Base-by-base conservation (phyloP, 164 flowering plant species). In the Malania oleifera region DNA sequence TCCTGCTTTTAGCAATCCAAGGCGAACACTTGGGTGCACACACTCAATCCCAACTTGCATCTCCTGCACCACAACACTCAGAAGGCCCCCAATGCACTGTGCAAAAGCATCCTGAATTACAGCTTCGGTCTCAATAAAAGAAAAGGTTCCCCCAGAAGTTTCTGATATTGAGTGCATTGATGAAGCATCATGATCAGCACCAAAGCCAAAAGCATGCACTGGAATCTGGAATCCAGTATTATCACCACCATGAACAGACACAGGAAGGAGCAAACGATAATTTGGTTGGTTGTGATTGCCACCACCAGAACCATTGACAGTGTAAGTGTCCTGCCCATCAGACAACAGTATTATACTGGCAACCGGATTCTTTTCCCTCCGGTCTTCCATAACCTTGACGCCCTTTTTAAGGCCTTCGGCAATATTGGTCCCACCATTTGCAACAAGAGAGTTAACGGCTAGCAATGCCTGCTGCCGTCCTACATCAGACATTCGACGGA, bases 21-120 rank as follows among this genome's bases (percentile, higher is more conserved):
- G 56, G 19, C 38, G 29, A 24, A 80, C 25, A 38, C 47, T 29
- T n/a, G 77, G 71, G 59, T 78, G 43, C 47, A 74, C 54, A 54
- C 76, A 65, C 46, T 80, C 81, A 19, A 82, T 44, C 20, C 23
- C 68, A 19, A 82, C 73, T 24, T 68, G 79, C 49, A 80, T 61
- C 55, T 77, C 82, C 65, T 80, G 84, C 29, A 67, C 85, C 10
- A 72, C 79, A 45, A 82, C 88, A 65, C 85, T 82, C 59, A 82
- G 52, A 49, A 82, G 80, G 10, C 88, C 88, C 2, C 85, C 88
- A 51, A 82, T 82, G 74, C 88, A 82, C 61, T 82, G 88, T 2
- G 84, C 87, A 67, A 82, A 80, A 19, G 87, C 87, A 71, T 82
- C 87, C 70, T 82, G 87, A 29, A 82, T 76, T 26, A 77, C 84